phyloP scores from a whole-genome alignment of 768 basidiomycete genomes.

The Rhizopogon vesiculosus region DNA sequence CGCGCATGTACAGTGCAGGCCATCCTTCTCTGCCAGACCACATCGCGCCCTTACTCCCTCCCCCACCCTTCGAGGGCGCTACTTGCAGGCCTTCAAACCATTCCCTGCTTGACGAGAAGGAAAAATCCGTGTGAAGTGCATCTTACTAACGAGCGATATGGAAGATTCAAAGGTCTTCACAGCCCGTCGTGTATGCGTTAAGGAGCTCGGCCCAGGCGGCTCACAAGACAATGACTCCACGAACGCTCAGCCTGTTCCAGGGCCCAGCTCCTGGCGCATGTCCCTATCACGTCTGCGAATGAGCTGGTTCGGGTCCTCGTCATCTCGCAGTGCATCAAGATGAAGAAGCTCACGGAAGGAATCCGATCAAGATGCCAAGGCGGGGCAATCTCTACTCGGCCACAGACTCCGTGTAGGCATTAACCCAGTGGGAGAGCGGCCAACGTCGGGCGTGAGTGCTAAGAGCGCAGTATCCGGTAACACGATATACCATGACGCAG shows the following conservation, averaged over 20 bases:
- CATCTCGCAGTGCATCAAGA: slow-evolving; percentile 25
- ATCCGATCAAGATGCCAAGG: slow-evolving; percentile 44
- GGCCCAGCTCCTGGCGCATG: slow-evolving; percentile 27
- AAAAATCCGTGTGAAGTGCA: slow-evolving; percentile 27
- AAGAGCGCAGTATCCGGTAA: slow-evolving; percentile 48
- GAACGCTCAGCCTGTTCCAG: slow-evolving; percentile 12
- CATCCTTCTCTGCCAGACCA: slow-evolving; percentile 21
- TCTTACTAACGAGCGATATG: slow-evolving; percentile 28
- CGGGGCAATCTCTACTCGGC: slow-evolving; percentile 34
- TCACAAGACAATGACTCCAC: slow-evolving; percentile 16
- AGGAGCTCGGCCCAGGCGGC: slow-evolving; percentile 24
- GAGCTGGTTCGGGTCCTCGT: slow-evolving; percentile 52
- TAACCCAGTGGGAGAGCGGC: slow-evolving; percentile 40
- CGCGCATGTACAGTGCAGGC: slow-evolving; percentile 24
- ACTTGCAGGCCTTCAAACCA: slow-evolving; percentile 11
- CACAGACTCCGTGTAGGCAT: slow-evolving; percentile 32
- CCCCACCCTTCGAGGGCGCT: slow-evolving; percentile 31
- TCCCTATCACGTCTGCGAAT: slow-evolving; percentile 45
- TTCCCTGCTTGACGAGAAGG: slow-evolving; percentile 25
- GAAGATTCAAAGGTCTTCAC: slow-evolving; percentile 29
- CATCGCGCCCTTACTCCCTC: slow-evolving; percentile 33
- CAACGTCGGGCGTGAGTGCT: slow-evolving; percentile 53
- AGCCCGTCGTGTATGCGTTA: slow-evolving; percentile 36
- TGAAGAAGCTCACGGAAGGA: slow-evolving; percentile 17
- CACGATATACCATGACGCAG: slow-evolving; percentile 62